phyloP scores from a whole-genome alignment of 208 protist species.

The Balamuthia mandrillaris region DNA sequence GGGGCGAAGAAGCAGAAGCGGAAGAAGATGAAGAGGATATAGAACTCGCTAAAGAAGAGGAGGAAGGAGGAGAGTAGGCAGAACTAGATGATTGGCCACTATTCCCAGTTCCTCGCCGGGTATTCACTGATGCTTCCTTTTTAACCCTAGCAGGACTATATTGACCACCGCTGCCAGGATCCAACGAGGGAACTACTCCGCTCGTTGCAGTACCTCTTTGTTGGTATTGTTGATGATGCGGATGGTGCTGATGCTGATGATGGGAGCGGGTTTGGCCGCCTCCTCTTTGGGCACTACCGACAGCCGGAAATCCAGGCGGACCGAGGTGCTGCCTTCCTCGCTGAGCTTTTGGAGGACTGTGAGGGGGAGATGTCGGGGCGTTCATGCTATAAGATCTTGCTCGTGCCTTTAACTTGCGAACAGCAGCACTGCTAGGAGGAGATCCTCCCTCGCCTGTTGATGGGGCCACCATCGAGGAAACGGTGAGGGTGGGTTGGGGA shows the following conservation, averaged over 20 bases:
- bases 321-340: too few relatives aligned
- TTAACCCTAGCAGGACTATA: neutral
- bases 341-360: too few relatives aligned
- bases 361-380: too few relatives aligned
- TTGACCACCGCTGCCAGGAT: too few relatives aligned
- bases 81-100: neutral
- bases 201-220: neutral
- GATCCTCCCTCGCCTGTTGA: neutral
- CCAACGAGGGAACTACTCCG: neutral
- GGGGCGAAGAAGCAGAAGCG: too few relatives aligned
- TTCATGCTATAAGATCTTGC: too few relatives aligned
- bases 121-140: neutral
- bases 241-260: neutral
- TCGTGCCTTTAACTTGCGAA: too few relatives aligned
- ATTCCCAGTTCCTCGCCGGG: neutral
- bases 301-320: too few relatives aligned
- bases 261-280: too few relatives aligned
- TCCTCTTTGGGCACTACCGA: too few relatives aligned
- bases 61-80: neutral
- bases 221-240: neutral
- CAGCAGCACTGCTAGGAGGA: neutral
- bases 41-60: neutral
- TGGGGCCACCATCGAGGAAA: neutral
- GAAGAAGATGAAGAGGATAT: neutral
- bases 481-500: neutral